These are phyloP conservation scores for Penicillium angulare DNA, from an alignment of 495 filamentous ascomycete genomes.

Conservation along the genomic window DNA sequence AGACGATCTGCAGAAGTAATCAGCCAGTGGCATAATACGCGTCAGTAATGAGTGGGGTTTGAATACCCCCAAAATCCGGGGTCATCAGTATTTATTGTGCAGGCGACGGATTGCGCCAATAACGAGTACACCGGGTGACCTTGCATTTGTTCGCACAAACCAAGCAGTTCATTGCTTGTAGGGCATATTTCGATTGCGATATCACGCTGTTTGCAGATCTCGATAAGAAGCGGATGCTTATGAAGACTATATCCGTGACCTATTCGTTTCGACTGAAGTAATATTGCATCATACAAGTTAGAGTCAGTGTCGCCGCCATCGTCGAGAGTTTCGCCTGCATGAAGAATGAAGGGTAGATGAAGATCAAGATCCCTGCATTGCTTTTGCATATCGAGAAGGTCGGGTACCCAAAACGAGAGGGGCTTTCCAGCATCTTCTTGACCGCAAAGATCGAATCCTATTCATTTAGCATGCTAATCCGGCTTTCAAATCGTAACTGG, in stretches of 20 bases:
- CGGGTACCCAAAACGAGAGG: conserved; percentile 14
- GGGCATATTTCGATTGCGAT: conserved; percentile 23
- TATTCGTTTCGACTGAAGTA: conserved; percentile 20
- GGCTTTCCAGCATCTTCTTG: conserved; percentile 24
- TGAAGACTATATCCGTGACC: conserved; percentile 24
- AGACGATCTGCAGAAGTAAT: too few relatives aligned
- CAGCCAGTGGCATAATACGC: too few relatives aligned
- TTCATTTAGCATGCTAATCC: too few relatives aligned
- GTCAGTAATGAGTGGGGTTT: too few relatives aligned
- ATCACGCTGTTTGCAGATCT: conserved; percentile 10
- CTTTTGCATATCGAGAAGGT: conserved; percentile 20
- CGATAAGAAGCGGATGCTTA: conserved; percentile 21
- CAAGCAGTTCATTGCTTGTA: conserved; percentile 23
- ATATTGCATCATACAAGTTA: conserved; percentile 20
- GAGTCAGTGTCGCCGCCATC: conserved; percentile 23
- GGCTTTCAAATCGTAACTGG: too few relatives aligned
- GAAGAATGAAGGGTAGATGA: conserved; percentile 22
- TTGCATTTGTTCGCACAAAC: too few relatives aligned
- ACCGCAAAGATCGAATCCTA: conserved; percentile 18
- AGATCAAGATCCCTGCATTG: conserved; percentile 12
- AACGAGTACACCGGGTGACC: too few relatives aligned
- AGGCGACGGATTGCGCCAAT: too few relatives aligned
- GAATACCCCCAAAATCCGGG: too few relatives aligned
- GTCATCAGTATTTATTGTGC: too few relatives aligned
- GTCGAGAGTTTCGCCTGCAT: conserved; percentile 22